Evolutionary conservation across 176 grass and related monocot genomes (phyloP).

Genomic region (Raddia distichophylla): DNA sequence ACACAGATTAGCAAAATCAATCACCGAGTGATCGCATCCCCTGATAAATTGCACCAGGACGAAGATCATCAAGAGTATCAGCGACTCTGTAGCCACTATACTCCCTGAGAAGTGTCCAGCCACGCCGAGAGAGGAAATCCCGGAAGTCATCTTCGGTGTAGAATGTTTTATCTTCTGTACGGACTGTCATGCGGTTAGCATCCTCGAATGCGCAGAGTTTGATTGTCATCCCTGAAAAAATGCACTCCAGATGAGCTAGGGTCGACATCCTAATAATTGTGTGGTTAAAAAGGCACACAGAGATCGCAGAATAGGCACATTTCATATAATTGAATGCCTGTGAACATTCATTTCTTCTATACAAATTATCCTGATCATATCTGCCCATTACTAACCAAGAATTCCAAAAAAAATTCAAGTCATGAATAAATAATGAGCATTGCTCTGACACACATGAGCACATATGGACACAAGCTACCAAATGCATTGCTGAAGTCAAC

Average conservation of each 20-base stretch:
- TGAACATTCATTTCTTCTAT: not conserved
- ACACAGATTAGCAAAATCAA: constrained; percentile 34
- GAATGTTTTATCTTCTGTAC: constrained; percentile 83
- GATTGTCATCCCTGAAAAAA: constrained; percentile 66
- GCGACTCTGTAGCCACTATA: constrained; percentile 61
- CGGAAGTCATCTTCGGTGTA: constrained; percentile 85
- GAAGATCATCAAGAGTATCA: constrained; percentile 77
- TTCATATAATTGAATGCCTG: constrained; percentile 13
- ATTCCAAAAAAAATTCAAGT: constrained; percentile 1
- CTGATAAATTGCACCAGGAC: constrained; percentile 72
- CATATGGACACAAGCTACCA: not conserved
- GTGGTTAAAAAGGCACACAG: not conserved
- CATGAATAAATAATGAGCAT: not conserved
- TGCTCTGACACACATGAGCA: not conserved
- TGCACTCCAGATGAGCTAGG: constrained; percentile 2
- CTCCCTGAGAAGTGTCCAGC: constrained; percentile 77
- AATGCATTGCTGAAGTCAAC: not conserved
- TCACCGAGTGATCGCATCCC: constrained; percentile 60
- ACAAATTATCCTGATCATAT: not conserved
- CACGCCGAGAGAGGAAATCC: constrained; percentile 63
- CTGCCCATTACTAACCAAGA: not conserved
- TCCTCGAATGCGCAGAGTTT: constrained; percentile 84
- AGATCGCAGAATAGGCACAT: not conserved
- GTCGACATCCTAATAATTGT: not conserved
- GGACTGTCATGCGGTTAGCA: constrained; percentile 52